Conservation (phyloP, 2,329 filamentous ascomycete species). For the Tolypocladium inflatum region DNA sequence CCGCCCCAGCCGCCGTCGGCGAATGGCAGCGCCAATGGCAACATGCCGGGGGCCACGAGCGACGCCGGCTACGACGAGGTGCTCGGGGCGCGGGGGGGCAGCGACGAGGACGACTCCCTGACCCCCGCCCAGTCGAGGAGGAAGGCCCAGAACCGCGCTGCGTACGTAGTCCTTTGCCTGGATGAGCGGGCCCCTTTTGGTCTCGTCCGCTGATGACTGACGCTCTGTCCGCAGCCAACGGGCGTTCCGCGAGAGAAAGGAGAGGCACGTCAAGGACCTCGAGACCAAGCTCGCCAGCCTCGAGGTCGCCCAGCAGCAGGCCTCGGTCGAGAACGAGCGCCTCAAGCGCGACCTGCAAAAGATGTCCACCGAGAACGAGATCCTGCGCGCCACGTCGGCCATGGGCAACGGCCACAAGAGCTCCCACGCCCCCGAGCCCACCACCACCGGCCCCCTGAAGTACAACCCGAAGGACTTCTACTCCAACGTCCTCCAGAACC, state of each 20-base stretch:
- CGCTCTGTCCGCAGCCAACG: constrained; percentile 57
- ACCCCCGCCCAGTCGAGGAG: constrained; percentile 49
- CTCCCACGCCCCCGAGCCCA: constrained; percentile 35
- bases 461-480: constrained; percentile 68
- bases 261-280: constrained; percentile 86
- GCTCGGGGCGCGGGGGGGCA: constrained; percentile 25
- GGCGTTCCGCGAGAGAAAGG: constrained; percentile 92
- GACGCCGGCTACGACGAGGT: constrained; percentile 28
- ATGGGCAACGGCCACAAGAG: constrained; percentile 20
- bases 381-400: constrained; percentile 68
- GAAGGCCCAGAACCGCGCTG: constrained; percentile 52
- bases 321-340: constrained; percentile 76
- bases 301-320: constrained; percentile 61
- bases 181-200: background rate
- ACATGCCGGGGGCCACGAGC: constrained; percentile 18
- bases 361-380: constrained; percentile 84
- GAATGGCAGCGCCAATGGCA: constrained; percentile 9
- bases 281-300: constrained; percentile 75
- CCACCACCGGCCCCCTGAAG: constrained; percentile 56
- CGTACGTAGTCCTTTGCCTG: constrained; percentile 32
- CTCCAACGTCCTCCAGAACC: constrained; percentile 49
- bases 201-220: background rate
- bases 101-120: constrained; percentile 46
- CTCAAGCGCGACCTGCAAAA: constrained; percentile 77
- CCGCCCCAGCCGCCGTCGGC: constrained; percentile 10